Percentiles rank a stretch among this genome's conserved stretches.
Conservation (phyloP, 768 basidiomycete genomes). For the Suillus fuscotomentosus region DNA sequence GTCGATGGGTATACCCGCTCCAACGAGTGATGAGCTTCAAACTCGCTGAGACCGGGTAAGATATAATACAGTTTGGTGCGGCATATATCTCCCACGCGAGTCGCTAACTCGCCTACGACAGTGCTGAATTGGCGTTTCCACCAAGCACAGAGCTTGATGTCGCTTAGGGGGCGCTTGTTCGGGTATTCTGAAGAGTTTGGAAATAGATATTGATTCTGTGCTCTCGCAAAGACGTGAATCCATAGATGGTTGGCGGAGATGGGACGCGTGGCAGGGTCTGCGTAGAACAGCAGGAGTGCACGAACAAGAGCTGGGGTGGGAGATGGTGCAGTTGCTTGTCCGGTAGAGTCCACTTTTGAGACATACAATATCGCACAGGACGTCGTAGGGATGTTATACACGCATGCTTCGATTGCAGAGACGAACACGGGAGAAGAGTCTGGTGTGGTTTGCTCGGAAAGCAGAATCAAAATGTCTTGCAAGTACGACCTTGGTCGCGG, state of each 20-base stretch:
- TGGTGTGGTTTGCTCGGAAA: slow-evolving; percentile 58
- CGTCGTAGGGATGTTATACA: slow-evolving; percentile 75
- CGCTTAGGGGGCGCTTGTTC: slow-evolving; percentile 73
- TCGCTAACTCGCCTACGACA: slow-evolving; percentile 44
- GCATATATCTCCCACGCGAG: slow-evolving; percentile 7
- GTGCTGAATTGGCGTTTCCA: slow-evolving; percentile 78
- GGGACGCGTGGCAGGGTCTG: slow-evolving; percentile 62
- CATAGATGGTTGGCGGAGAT: slow-evolving; percentile 57
- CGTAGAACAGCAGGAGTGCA: slow-evolving; percentile 63
- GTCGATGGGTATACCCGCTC: slow-evolving; percentile 33
- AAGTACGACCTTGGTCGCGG: slow-evolving; percentile 65
- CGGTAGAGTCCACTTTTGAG: slow-evolving; percentile 93
- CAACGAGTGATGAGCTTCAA: slow-evolving; percentile 64
- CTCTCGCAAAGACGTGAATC: slow-evolving; percentile 88
- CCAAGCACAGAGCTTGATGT: slow-evolving; percentile 85
- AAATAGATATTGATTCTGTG: slow-evolving; percentile 92
- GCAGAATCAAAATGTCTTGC: slow-evolving; percentile 75
- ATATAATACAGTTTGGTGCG: slow-evolving; percentile 50
- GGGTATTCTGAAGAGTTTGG: slow-evolving; percentile 74
- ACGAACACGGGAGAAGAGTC: slow-evolving; percentile 61
- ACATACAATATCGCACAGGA: slow-evolving; percentile 78
- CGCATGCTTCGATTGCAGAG: slow-evolving; percentile 72
- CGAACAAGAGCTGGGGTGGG: slow-evolving; percentile 71
- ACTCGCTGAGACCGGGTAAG: slow-evolving; percentile 66
- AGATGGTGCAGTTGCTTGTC: slow-evolving; percentile 60